phyloP scores from a whole-genome alignment of 2,329 filamentous ascomycete genomes.

The Fusarium citri region DNA sequence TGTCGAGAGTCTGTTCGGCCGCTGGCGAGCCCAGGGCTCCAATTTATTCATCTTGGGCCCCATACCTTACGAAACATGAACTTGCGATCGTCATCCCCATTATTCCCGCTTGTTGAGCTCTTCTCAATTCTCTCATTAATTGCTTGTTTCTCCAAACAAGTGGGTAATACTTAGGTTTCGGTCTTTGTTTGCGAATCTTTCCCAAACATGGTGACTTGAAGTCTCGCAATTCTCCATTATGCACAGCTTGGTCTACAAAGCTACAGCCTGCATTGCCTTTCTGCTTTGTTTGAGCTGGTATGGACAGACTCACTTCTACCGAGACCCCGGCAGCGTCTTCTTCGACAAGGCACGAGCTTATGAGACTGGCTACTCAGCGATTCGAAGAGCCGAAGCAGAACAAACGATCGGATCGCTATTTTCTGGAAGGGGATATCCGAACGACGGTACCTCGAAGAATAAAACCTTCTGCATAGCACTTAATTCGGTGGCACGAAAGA shows the following conservation, averaged over 20 bases:
- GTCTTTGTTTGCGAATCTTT: neutral
- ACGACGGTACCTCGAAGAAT: neutral
- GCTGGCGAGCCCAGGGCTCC: neutral
- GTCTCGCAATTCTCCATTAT: neutral
- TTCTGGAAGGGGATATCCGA: neutral
- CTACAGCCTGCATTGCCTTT: neutral
- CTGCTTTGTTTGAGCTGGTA: slow-evolving; percentile 13
- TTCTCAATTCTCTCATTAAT: neutral
- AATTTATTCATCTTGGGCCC: neutral
- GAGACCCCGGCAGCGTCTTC: slow-evolving; percentile 26
- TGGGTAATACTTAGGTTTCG: neutral
- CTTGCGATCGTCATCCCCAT: neutral
- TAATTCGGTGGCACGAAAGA: slow-evolving; percentile 17
- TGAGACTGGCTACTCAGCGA: slow-evolving; percentile 5
- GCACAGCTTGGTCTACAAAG: slow-evolving; percentile 6
- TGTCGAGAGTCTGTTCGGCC: neutral
- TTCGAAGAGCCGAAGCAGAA: slow-evolving; percentile 1
- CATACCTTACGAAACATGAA: neutral
- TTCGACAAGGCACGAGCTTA: slow-evolving; percentile 19
- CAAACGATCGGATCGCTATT: neutral
- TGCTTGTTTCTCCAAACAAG: neutral
- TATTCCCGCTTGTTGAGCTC: neutral
- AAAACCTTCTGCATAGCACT: slow-evolving; percentile 19
- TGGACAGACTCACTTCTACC: slow-evolving; percentile 16
- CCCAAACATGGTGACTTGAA: neutral